Evolutionary conservation across 2,329 filamentous ascomycete species (phyloP).

Genomic region (Hypoxylon sp.): DNA sequence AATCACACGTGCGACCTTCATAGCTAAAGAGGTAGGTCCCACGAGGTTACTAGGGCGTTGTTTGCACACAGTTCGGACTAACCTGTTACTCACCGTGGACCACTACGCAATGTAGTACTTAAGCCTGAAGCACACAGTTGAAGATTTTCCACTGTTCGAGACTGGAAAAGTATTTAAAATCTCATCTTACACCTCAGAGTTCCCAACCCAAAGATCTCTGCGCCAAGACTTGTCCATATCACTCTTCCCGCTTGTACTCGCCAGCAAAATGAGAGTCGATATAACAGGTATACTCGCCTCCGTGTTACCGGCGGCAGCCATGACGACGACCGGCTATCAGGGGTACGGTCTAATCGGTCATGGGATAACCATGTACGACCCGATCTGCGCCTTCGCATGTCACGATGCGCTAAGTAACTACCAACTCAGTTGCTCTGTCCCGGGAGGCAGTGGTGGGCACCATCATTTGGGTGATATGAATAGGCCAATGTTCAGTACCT

Average conservation of each 20-base stretch:
- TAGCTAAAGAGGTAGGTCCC: constrained; percentile 5
- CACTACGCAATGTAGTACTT: neutral
- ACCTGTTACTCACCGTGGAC: neutral
- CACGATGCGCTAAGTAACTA: constrained; percentile 42
- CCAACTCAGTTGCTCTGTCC: constrained; percentile 32
- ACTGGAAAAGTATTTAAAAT: neutral
- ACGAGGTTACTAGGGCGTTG: neutral
- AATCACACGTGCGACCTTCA: constrained; percentile 4
- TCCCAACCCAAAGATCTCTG: neutral
- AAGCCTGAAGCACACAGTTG: neutral
- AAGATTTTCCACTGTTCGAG: neutral
- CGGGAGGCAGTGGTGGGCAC: neutral
- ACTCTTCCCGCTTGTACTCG: neutral
- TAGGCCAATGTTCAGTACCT: constrained; percentile 39
- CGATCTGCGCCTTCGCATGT: constrained; percentile 57
- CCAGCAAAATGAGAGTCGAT: constrained; percentile 20
- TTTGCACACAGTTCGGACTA: neutral
- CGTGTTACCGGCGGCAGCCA: constrained; percentile 12
- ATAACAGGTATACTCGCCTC: constrained; percentile 5
- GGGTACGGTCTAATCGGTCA: constrained; percentile 55
- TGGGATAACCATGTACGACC: constrained; percentile 57
- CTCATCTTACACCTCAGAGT: neutral
- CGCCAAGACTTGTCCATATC: neutral
- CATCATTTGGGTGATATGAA: constrained; percentile 15
- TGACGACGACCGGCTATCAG: constrained; percentile 12